Evolutionary conservation across 345 rosid species (phyloP).

Genomic region (Eucalyptus albens): DNA sequence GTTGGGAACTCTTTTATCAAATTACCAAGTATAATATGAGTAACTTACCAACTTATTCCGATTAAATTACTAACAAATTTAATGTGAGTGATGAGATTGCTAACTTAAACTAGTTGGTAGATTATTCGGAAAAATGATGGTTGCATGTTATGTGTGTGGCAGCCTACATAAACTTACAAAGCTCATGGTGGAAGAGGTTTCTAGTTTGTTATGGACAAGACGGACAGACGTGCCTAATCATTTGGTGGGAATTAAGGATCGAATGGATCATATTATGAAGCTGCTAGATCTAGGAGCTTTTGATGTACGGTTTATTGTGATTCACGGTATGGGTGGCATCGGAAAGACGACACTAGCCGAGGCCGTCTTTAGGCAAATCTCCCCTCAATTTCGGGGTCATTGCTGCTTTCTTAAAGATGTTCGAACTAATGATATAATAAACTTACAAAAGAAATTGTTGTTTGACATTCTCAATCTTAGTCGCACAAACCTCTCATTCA

Average conservation of each 20-base stretch:
- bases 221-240: too few species aligned
- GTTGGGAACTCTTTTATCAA: not conserved
- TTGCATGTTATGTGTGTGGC: not conserved
- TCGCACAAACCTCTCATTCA: not conserved
- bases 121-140: not conserved
- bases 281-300: not conserved
- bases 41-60: not conserved
- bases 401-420: not conserved
- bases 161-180: not conserved
- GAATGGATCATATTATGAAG: not conserved
- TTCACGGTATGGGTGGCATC: not conserved
- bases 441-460: not conserved
- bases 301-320: not conserved
- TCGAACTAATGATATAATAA: not conserved
- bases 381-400: not conserved
- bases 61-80: too few species aligned
- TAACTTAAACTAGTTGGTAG: too few species aligned
- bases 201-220: too few species aligned
- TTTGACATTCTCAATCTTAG: not conserved
- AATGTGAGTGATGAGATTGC: too few species aligned
- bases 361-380: not conserved
- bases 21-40: not conserved
- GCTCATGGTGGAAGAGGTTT: too few species aligned
- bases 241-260: too few species aligned
- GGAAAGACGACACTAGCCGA: not conserved